A percentile compares a stretch with the other conserved stretches of the same genome.
These are phyloP conservation scores for Malus fusca DNA, from an alignment of 306 rosid species.

Conservation along the genomic window DNA sequence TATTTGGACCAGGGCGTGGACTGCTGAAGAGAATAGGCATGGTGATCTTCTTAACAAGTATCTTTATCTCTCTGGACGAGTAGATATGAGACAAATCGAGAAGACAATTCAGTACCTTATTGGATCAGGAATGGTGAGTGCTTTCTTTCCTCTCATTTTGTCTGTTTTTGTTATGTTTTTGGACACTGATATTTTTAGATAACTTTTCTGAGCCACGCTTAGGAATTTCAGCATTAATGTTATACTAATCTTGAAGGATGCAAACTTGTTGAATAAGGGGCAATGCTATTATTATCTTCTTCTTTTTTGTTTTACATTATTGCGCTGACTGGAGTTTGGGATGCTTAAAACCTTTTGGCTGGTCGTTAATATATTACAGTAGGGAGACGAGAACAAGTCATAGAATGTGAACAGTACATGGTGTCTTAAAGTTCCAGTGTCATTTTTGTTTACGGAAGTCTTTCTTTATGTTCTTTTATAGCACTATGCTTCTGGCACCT, in stretches of 20 bases:
- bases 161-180: neutral
- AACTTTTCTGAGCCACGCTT: neutral
- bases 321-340: neutral
- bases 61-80: slow-evolving; percentile 51
- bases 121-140: slow-evolving; percentile 57
- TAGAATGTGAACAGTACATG: neutral
- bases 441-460: neutral
- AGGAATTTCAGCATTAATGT: neutral
- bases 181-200: neutral
- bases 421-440: neutral
- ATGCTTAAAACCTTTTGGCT: neutral
- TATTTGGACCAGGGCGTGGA: slow-evolving; percentile 48
- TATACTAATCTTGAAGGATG: neutral
- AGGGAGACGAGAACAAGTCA: neutral
- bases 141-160: neutral
- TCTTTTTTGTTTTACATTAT: neutral
- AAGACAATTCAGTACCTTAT: slow-evolving; percentile 49
- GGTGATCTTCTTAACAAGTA: slow-evolving; percentile 52
- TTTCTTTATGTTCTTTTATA: neutral
- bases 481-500: neutral
- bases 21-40: slow-evolving; percentile 59
- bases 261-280: neutral
- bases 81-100: slow-evolving; percentile 51
- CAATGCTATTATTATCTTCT: neutral
- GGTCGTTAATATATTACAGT: neutral